Evolutionary conservation across 2,329 filamentous ascomycete genomes (phyloP).

Genomic region (Trichoderma atrobrunneum): DNA sequence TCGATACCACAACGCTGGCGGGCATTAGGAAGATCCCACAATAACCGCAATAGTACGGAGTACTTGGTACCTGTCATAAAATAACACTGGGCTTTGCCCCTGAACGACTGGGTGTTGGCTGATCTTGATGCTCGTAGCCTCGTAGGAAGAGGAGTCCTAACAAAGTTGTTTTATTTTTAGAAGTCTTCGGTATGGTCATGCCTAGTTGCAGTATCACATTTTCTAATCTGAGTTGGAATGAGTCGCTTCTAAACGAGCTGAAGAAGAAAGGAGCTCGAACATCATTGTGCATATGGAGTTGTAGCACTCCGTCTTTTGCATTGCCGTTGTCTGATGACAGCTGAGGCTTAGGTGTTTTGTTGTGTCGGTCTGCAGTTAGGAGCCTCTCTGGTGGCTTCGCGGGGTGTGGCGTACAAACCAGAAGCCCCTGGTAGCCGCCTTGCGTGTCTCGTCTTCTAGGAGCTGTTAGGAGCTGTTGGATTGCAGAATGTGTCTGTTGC

Average conservation of each 20-base stretch:
- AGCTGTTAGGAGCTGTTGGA: neutral
- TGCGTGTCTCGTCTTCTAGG: neutral
- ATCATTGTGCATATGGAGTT: constrained; percentile 2
- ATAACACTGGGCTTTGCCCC: neutral
- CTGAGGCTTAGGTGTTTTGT: constrained; percentile 4
- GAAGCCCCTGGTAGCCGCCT: neutral
- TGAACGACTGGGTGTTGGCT: neutral
- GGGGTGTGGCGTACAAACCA: constrained; percentile 6
- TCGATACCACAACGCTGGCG: neutral
- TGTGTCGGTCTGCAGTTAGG: constrained; percentile 1
- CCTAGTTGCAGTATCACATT: neutral
- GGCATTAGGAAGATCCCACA: neutral
- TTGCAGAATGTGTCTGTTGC: constrained; percentile 24
- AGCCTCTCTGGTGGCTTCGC: neutral
- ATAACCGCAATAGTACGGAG: neutral
- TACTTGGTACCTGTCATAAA: neutral
- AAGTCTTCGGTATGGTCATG: neutral
- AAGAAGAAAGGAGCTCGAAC: neutral
- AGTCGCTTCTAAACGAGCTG: neutral
- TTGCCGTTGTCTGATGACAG: neutral
- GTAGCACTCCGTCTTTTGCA: neutral
- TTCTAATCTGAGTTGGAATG: neutral
- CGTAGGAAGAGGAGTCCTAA: neutral
- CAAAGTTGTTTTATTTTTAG: neutral
- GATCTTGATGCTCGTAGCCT: neutral